phyloP scores from a whole-genome alignment of 2,329 filamentous ascomycete species.

The Metarhizium brunneum region DNA sequence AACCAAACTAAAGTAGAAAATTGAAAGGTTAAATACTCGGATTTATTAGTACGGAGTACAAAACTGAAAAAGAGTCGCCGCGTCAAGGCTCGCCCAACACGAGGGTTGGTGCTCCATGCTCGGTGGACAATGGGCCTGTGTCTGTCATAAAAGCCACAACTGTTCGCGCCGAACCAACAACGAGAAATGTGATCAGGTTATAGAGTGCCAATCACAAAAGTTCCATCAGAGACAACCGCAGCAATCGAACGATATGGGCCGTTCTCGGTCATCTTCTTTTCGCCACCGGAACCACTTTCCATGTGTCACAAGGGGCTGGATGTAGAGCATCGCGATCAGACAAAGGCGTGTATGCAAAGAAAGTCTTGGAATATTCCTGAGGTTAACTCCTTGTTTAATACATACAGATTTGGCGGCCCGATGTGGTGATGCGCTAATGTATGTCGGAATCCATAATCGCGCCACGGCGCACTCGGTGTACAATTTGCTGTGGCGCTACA shows the following conservation, averaged over 20 bases:
- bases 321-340: not conserved
- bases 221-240: not conserved
- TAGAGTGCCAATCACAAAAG: not conserved
- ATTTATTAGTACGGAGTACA: no score
- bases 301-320: not conserved
- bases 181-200: not conserved
- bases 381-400: not conserved
- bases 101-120: not conserved
- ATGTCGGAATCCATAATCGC: not conserved
- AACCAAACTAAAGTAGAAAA: no score
- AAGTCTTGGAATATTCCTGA: not conserved
- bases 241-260: not conserved
- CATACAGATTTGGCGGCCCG: not conserved
- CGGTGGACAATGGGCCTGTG: not conserved
- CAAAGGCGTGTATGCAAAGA: not conserved
- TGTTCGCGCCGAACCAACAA: not conserved
- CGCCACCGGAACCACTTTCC: not conserved
- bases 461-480: not conserved
- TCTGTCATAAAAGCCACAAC: not conserved
- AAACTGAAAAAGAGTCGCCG: no score
- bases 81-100: no score
- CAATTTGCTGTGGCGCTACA: slow-evolving; percentile 22
- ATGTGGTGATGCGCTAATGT: not conserved
- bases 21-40: no score
- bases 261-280: not conserved